phyloP scores from a whole-genome alignment of 768 basidiomycete genomes.

The Austroboletus festivus region DNA sequence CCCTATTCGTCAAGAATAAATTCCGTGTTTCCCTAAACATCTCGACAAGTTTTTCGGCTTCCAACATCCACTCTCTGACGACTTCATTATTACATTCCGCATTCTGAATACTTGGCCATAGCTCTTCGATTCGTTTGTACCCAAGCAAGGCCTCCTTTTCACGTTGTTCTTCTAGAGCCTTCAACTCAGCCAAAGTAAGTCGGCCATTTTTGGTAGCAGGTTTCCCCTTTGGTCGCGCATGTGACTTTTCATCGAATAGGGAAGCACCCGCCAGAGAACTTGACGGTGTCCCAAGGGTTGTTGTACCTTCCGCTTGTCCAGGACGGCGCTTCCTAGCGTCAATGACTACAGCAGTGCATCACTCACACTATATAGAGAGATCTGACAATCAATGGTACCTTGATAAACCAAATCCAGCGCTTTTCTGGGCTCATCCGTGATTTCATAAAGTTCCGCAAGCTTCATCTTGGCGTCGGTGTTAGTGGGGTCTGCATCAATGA shows the following conservation, averaged over 20 bases:
- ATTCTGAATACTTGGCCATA: conserved; percentile 56
- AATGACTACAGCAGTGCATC: conserved; percentile 41
- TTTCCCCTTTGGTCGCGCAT: conserved; percentile 36
- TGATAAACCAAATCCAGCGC: conserved; percentile 75
- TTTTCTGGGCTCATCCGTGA: conserved; percentile 71
- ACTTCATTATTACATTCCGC: conserved; percentile 45
- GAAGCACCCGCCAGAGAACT: conserved; percentile 39
- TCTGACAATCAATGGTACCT: conserved; percentile 58
- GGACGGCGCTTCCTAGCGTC: conserved; percentile 54
- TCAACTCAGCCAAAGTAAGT: conserved; percentile 56
- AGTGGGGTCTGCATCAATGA: conserved; percentile 67
- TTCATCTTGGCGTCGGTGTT: conserved; percentile 85
- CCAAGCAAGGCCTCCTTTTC: conserved; percentile 62
- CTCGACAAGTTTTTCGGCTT: conserved; percentile 84
- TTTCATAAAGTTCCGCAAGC: conserved; percentile 87
- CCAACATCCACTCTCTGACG: conserved; percentile 71
- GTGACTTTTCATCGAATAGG: conserved; percentile 59
- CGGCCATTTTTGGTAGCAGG: conserved; percentile 33
- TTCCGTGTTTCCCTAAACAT: conserved; percentile 84
- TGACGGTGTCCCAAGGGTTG: conserved; percentile 13
- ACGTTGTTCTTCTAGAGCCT: conserved; percentile 60
- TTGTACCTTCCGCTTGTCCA: conserved; percentile 22
- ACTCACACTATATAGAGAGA: conserved; percentile 64
- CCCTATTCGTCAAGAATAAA: conserved; percentile 76
- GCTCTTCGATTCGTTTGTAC: conserved; percentile 56